Evolutionary conservation across 2,329 filamentous ascomycete genomes (phyloP).

Genomic region (Arthrobotrys sinensis): DNA sequence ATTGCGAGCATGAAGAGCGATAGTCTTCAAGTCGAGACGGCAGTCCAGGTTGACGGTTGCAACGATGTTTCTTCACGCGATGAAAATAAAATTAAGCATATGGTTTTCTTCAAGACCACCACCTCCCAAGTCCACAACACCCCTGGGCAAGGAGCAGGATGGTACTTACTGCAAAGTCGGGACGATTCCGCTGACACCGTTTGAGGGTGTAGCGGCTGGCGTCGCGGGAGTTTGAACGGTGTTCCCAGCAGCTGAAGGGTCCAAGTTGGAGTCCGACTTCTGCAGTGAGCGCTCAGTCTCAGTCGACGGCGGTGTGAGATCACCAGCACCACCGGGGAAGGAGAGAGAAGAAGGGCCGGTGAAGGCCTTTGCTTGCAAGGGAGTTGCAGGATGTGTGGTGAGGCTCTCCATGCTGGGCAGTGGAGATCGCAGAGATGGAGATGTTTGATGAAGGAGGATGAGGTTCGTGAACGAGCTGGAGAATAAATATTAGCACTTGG

Average conservation of each 20-base stretch:
- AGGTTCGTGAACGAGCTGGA: conserved; percentile 37
- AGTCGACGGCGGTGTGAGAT: conserved; percentile 83
- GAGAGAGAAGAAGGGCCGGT: conserved; percentile 92
- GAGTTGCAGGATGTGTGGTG: conserved; percentile 91
- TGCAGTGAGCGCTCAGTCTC: conserved; percentile 76
- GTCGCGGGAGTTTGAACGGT: conserved; percentile 76
- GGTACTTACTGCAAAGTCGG: conserved; percentile 93
- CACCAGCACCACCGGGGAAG: conserved; percentile 86
- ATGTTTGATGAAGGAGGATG: conserved; percentile 8
- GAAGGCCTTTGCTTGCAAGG: conserved; percentile 94
- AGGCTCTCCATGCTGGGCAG: conserved; percentile 82
- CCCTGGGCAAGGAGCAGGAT: conserved; percentile 64
- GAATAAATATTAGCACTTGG: conserved; percentile 13
- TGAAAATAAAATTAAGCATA: conserved; percentile 70
- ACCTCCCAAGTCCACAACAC: conserved; percentile 63
- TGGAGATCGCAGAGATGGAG: conserved; percentile 5
- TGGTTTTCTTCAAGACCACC: conserved; percentile 65
- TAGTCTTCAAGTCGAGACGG: conserved; percentile 97
- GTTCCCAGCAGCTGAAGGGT: conserved; percentile 69
- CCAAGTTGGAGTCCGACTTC: conserved; percentile 71
- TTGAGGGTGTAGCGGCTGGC: conserved; percentile 89
- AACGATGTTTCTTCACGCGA: conserved; percentile 89
- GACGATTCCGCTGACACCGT: conserved; percentile 89
- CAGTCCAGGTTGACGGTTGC: conserved; percentile 98
- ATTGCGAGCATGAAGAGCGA: conserved; percentile 96